Evolutionary conservation across 2,329 filamentous ascomycete species (phyloP), one percentile per base, ranked within the genome.

Genomic region (Fusarium avenaceum): DNA sequence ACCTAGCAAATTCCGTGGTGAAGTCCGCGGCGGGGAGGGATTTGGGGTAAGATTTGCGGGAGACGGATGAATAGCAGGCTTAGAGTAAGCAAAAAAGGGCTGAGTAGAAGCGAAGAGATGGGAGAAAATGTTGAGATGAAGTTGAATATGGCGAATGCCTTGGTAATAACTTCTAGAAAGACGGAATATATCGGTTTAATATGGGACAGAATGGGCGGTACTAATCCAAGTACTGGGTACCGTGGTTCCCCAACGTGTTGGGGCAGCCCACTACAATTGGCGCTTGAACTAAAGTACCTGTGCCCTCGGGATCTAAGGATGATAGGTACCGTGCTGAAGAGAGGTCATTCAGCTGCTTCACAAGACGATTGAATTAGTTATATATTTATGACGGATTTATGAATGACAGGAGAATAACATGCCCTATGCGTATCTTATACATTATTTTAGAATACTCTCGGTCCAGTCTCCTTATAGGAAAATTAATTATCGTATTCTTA

Each of bases 181-280:
- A 54, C 72, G 72, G 71, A 64, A 74, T 73, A 73, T 70, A 53
- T 74, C 72, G 72, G 72, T 71, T 67, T 61, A 62, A 60, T 43
- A 49, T 28, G 53, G 38, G 59, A 47, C 45, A 35, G 35, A 38
- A 15, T 26, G 53, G 50, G 35, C 13, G 48, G 50, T 28, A 28
- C 7, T 28, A 9, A 38, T 7, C 24, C 24, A 24, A 24, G 69
- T 63, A 62, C 54, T 52, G n/a, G 47, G 38, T 65, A 58, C 57
- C 40, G 42, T 45, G 14, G 24, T 58, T 69, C 67, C 71, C 67
- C 70, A 74, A 74, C 71, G 71, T 74, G 72, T 68, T 74, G 69
- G 48, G 65, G 63, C 40, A 65, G 47, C n/a, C 60, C 63, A 56
- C 70, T 61, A 42, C 67, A 73, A 74, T 74, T 74, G 71, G 42